Base-by-base conservation (phyloP, 257 asterid species). In the Jacaranda copaia region DNA sequence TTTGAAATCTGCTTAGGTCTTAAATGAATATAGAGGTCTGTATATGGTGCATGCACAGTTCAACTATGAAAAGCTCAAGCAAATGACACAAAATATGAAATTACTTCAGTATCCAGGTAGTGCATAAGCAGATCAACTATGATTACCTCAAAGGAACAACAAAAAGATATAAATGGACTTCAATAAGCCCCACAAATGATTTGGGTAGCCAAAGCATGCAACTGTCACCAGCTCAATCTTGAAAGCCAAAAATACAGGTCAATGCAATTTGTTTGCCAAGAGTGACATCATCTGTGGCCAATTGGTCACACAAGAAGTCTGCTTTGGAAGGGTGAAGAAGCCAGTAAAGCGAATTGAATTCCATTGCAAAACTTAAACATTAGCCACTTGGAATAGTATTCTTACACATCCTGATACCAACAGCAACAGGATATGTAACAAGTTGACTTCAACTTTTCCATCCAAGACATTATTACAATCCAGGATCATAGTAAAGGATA, bases 1-100 rank as follows among this genome's bases (percentile, higher is more conserved):
- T 42, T 8, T 11, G 63, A 68, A 57, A 16, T 57, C 58, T 57
- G 9, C 48, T 68, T 51, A 38, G 65, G 59, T 36, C 49, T 56
- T 55, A 48, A 38, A 39, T 53, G n/a, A 51, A 59, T 42, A 68
- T 18, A 58, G 68, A 60, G 61, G 56, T 39, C 57, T 18, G 16
- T 14, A 73, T 6, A 75, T 52, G n/a, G 25, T 20, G 63, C 70
- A 75, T 32, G 57, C 51, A 59, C 56, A 51, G 18, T 67, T 56
- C 53, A 71, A 70, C 63, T 10, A 53, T 53, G n/a, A 48, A 3
- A 12, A 48, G 43, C 45, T 25, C 19, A 4, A 68, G 20, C 42
- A 68, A 25, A 20, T 48, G 46, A 19, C 9, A 1, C 5, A 20
- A 68, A 20, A 25, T 20, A 32, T 13, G 49, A 51, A 51, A 32